Percentiles rank a stretch among this genome's conserved stretches.
Evolutionary conservation across 139 green algal species (phyloP).

Genomic region (Chlorella sorokiniana): DNA sequence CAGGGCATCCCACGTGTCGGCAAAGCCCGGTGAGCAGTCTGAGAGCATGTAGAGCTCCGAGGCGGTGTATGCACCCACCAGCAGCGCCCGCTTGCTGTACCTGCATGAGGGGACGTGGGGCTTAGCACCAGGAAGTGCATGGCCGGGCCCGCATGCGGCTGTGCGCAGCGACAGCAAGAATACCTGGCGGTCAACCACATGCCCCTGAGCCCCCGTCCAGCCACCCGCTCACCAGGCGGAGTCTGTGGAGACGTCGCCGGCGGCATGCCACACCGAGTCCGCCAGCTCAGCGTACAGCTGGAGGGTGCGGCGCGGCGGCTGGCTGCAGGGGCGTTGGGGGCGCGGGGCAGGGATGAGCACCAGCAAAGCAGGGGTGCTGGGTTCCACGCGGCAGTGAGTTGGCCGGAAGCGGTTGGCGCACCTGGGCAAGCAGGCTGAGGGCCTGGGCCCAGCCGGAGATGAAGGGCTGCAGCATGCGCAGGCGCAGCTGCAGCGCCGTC

Average conservation of each 20-base stretch:
- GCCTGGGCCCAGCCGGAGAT: constrained; percentile 67
- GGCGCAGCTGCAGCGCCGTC: constrained; percentile 52
- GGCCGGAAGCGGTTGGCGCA: neutral
- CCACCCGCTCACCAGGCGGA: constrained; percentile 42
- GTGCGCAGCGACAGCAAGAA: neutral
- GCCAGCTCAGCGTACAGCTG: constrained; percentile 53
- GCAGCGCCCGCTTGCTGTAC: constrained; percentile 71
- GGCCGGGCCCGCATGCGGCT: no score
- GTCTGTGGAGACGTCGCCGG: constrained; percentile 70
- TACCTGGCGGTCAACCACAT: neutral
- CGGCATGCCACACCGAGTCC: constrained; percentile 67
- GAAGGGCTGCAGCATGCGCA: constrained; percentile 58
- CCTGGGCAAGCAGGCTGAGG: constrained; percentile 53
- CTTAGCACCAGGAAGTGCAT: neutral
- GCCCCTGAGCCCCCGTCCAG: neutral
- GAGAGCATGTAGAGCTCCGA: constrained; percentile 84
- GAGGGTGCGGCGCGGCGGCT: constrained; percentile 42
- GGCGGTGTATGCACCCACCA: constrained; percentile 63
- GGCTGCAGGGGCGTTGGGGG: constrained; percentile 30
- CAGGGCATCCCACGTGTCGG: constrained; percentile 65
- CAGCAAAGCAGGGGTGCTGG: neutral
- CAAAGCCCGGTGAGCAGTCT: constrained; percentile 61
- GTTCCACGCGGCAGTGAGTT: no score
- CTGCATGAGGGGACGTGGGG: neutral
- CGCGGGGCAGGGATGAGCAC: neutral